These are phyloP conservation scores for Hyphodiscus sp. DNA, from an alignment of 2,329 filamentous ascomycete species.

Conservation along the genomic window DNA sequence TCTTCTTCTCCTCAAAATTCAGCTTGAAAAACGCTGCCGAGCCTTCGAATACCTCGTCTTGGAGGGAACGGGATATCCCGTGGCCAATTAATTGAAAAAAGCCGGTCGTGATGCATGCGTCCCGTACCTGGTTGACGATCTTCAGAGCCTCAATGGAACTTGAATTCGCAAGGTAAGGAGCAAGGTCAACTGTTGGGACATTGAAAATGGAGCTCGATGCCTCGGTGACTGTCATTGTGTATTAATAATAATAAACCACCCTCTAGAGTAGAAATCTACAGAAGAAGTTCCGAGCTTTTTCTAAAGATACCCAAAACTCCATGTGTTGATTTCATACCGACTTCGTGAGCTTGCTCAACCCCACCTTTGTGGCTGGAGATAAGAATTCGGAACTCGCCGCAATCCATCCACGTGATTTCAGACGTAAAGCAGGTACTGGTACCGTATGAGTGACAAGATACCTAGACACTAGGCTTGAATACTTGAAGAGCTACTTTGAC, in stretches of 20 bases:
- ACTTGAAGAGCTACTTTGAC: too few relatives aligned
- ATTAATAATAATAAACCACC: too few relatives aligned
- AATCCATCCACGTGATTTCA: background rate
- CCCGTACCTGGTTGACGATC: slow-evolving; percentile 33
- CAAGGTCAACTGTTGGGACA: slow-evolving; percentile 1
- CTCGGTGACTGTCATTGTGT: background rate
- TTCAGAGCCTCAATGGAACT: slow-evolving; percentile 3
- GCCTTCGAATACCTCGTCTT: slow-evolving; percentile 33
- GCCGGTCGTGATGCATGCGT: slow-evolving; percentile 39
- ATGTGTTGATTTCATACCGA: background rate
- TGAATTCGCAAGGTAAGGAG: slow-evolving; percentile 3
- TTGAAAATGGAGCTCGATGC: background rate
- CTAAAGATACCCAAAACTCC: background rate
- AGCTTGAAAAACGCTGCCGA: slow-evolving; percentile 41
- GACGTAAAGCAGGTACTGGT: too few relatives aligned
- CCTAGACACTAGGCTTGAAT: too few relatives aligned
- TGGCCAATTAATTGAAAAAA: slow-evolving; percentile 48
- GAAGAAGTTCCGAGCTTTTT: background rate
- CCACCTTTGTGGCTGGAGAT: background rate
- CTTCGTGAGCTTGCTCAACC: background rate
- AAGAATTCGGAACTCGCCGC: background rate
- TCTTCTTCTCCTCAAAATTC: slow-evolving; percentile 37
- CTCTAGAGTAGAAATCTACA: too few relatives aligned
- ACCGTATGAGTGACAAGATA: too few relatives aligned
- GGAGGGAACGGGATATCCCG: slow-evolving; percentile 33